Conservation (phyloP, 164 flowering plant genomes). For the Saururus chinensis region DNA sequence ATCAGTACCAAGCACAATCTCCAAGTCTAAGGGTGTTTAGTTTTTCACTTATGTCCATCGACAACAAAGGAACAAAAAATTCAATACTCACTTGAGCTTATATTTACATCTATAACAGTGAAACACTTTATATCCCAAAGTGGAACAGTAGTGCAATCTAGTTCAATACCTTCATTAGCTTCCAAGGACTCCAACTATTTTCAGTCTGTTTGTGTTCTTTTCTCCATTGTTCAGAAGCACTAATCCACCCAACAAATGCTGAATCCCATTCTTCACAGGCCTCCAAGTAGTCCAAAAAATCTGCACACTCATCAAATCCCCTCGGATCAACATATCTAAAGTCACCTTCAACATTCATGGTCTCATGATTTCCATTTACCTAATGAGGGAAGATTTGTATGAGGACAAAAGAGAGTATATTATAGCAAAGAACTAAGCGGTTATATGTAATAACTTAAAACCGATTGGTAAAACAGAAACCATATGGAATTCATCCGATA, state of each 20-base stretch:
- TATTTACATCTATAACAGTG: no score
- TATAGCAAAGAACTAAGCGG: neutral
- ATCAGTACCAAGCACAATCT: no score
- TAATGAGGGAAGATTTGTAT: conserved; percentile 8
- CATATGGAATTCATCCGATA: no score
- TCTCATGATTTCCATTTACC: conserved; percentile 98
- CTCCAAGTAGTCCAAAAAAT: conserved; percentile 58
- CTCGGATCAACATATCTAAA: conserved; percentile 78
- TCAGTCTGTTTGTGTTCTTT: conserved; percentile 29
- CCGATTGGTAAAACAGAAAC: no score
- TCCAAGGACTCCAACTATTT: conserved; percentile 64
- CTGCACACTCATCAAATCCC: conserved; percentile 68
- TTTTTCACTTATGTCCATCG: no score
- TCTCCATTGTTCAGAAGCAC: conserved; percentile 41
- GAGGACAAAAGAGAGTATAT: neutral
- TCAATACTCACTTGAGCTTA: no score
- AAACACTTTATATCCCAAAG: no score
- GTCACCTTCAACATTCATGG: conserved; percentile 97
- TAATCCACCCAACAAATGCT: conserved; percentile 60
- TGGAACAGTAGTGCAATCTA: no score
- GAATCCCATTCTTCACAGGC: conserved; percentile 52
- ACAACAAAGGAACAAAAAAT: no score
- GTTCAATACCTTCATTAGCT: conserved; percentile 59
- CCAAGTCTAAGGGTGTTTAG: no score
- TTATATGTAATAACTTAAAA: neutral